These are phyloP conservation scores for Hanseniaspora singularis DNA, from an alignment of 805 yeast genomes.

Conservation along the genomic window DNA sequence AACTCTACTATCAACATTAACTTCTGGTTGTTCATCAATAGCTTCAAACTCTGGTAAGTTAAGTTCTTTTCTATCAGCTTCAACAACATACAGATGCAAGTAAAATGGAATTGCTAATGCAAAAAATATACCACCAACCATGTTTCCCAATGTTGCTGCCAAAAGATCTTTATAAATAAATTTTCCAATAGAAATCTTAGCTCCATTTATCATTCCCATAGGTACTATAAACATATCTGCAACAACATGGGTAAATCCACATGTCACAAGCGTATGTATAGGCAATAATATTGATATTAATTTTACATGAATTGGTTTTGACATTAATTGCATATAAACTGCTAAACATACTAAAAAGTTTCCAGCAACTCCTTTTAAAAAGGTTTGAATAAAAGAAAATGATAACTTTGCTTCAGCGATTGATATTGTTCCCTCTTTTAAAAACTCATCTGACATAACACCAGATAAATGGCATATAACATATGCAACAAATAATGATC, in stretches of 20 bases:
- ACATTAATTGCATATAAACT: slow-evolving; percentile 63
- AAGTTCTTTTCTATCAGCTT: slow-evolving; percentile 49
- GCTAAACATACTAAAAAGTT: slow-evolving; percentile 69
- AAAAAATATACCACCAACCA: slow-evolving; percentile 65
- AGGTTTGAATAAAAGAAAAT: slow-evolving; percentile 46
- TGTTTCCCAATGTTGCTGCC: slow-evolving; percentile 64
- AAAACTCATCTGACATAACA: slow-evolving; percentile 32
- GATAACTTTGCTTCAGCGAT: slow-evolving; percentile 36
- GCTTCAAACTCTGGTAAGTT: slow-evolving; percentile 58
- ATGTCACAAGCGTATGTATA: slow-evolving; percentile 60
- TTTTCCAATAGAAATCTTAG: slow-evolving; percentile 47
- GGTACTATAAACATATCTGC: slow-evolving; percentile 69
- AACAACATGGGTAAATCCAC: slow-evolving; percentile 70
- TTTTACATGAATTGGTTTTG: slow-evolving; percentile 69
- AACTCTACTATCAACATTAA: slow-evolving; percentile 67
- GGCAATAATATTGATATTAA: slow-evolving; percentile 53
- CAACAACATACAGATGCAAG: slow-evolving; percentile 59
- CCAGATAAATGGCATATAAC: slow-evolving; percentile 49
- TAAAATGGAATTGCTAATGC: slow-evolving; percentile 59
- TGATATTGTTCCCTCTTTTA: slow-evolving; percentile 38
- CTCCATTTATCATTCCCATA: slow-evolving; percentile 56
- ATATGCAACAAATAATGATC: slow-evolving; percentile 54
- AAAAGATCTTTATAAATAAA: slow-evolving; percentile 63
- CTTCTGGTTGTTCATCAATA: slow-evolving; percentile 69
- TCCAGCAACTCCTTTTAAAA: slow-evolving; percentile 62